Conservation (phyloP, 2,329 filamentous ascomycete genomes). For the Colletotrichum sp. region DNA sequence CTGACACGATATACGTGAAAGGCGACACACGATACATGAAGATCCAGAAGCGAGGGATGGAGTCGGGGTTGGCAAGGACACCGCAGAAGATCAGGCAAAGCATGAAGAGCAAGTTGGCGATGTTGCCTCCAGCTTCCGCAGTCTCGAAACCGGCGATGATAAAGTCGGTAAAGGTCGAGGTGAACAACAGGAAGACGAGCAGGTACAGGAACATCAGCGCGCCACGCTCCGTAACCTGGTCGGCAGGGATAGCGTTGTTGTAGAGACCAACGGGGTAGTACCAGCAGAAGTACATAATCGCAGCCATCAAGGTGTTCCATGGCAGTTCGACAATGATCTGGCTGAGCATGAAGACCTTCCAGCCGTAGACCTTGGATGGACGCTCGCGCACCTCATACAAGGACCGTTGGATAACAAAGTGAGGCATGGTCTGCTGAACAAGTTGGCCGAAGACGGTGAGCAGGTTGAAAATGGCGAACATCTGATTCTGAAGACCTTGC, state of each 20-base stretch:
- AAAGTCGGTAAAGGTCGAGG: conserved; percentile 81
- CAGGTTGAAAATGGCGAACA: conserved; percentile 87
- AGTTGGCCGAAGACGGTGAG: conserved; percentile 82
- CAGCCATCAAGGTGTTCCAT: conserved; percentile 79
- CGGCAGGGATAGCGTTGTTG: conserved; percentile 67
- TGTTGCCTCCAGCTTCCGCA: conserved; percentile 76
- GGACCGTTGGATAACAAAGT: conserved; percentile 81
- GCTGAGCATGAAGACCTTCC: conserved; percentile 84
- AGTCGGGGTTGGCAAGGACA: conserved; percentile 69
- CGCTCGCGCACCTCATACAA: conserved; percentile 87
- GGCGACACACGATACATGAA: conserved; percentile 86
- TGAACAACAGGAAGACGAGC: conserved; percentile 78
- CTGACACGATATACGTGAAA: conserved; percentile 80
- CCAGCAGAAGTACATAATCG: conserved; percentile 81
- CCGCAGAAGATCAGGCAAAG: conserved; percentile 77
- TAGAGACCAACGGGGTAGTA: conserved; percentile 87
- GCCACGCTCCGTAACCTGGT: conserved; percentile 70
- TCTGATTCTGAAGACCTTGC: conserved; percentile 83
- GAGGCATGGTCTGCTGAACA: conserved; percentile 82
- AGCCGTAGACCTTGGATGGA: conserved; percentile 83
- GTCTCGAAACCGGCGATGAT: conserved; percentile 77
- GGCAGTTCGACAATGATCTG: conserved; percentile 86
- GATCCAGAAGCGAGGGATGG: conserved; percentile 78
- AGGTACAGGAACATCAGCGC: conserved; percentile 81
- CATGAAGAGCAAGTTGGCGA: conserved; percentile 77